Base-by-base conservation (phyloP, 192 early-diverging fungal species). In the Geranomyces michiganensis region DNA sequence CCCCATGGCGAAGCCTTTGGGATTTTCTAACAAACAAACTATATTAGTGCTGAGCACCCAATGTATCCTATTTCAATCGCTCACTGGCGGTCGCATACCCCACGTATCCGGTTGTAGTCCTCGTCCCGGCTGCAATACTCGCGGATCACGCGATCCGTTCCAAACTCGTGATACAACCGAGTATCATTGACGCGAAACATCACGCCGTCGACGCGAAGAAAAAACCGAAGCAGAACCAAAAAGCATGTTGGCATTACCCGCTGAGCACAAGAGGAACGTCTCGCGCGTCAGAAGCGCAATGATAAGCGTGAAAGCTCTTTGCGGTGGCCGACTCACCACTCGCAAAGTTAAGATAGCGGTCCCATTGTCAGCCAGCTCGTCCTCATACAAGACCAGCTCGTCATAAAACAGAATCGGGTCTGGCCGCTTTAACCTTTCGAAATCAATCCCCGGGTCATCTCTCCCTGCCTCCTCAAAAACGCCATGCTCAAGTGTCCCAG, bases 281-380 rank as follows among this genome's bases (percentile, higher is more conserved):
- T n/a, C n/a, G n/a, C n/a, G n/a, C n/a, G n/a, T n/a, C n/a, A n/a
- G n/a, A n/a, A n/a, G n/a, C n/a, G n/a, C n/a, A 41, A 10, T 10
- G 36, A 7, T 41, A 41, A 10, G 36, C 36, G 10, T 41, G 3
- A 41, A 41, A 41, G 10, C 36, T 41, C 36, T 3, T 41, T 13
- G 21, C 48, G 43, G 44, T 41, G 73, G 21, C 27, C 30, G 14
- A 78, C 83, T 69, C 80, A 93, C 92, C 64, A 96, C 79, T 71
- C 91, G 90, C 45, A 89, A 90, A 0, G 83, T 86, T 31, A 96
- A 76, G 59, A 92, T 82, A 15, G 93, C 91, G 0, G 89, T 87
- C 27, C 97, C 97, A 74, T 97, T 97, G 69, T 99, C 97, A 24
- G 90, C 93, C 59, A 99, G 79, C 76, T 99, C 97, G 73, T 99